A percentile compares a stretch with the other conserved stretches of the same genome.
phyloP scores from a whole-genome alignment of 2,329 filamentous ascomycete species.

The Colletotrichum sp. region DNA sequence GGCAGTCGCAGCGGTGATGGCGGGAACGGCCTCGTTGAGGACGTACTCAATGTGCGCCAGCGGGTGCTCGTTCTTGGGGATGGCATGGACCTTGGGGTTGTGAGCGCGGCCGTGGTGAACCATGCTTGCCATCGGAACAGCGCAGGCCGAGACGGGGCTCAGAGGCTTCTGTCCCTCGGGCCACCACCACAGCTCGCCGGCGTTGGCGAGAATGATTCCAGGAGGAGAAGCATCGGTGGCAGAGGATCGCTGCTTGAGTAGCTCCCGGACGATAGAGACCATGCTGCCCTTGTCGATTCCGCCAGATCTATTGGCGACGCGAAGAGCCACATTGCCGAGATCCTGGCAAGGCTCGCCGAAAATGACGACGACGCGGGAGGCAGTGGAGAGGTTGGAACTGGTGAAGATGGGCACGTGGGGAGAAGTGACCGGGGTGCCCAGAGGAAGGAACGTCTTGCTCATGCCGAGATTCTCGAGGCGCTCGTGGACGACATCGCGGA shows the following conservation, averaged over 20 bases:
- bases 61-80: slow-evolving; percentile 63
- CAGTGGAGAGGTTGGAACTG: slow-evolving; percentile 54
- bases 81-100: slow-evolving; percentile 60
- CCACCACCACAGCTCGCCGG: slow-evolving; percentile 80
- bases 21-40: slow-evolving; percentile 66
- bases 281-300: slow-evolving; percentile 76
- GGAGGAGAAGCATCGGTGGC: slow-evolving; percentile 42
- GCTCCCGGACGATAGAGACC: slow-evolving; percentile 62
- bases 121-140: slow-evolving; percentile 66
- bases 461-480: slow-evolving; percentile 70
- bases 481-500: slow-evolving; percentile 63
- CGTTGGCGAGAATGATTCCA: slow-evolving; percentile 78
- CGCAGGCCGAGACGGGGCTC: slow-evolving; percentile 60
- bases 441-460: slow-evolving; percentile 65
- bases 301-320: slow-evolving; percentile 66
- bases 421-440: slow-evolving; percentile 46
- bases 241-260: slow-evolving; percentile 42
- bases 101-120: slow-evolving; percentile 62
- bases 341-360: slow-evolving; percentile 77
- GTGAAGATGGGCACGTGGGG: slow-evolving; percentile 74
- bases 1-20: slow-evolving; percentile 51
- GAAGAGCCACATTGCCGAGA: slow-evolving; percentile 76
- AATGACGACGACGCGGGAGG: slow-evolving; percentile 72
- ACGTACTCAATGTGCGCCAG: slow-evolving; percentile 70
- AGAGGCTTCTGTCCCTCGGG: slow-evolving; percentile 66